Conservation (phyloP, 208 protist genomes). For the Plasmodiophora brassicae region DNA sequence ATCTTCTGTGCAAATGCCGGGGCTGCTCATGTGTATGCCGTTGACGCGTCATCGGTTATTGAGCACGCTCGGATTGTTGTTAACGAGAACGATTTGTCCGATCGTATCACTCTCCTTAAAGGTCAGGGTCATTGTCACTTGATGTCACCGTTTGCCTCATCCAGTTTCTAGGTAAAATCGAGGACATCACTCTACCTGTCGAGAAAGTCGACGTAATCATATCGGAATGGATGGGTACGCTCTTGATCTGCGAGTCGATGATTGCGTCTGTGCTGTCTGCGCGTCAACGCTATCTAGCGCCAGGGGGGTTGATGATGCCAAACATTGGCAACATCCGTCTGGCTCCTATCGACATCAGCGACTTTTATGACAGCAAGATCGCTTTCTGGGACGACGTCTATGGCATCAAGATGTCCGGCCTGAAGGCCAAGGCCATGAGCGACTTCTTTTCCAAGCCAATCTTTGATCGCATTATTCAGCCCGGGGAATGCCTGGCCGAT, state of each 20-base stretch:
- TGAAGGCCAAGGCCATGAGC: slow-evolving; percentile 31
- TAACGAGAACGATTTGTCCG: slow-evolving; percentile 68
- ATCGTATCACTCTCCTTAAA: slow-evolving; percentile 55
- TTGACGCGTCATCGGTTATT: slow-evolving; percentile 49
- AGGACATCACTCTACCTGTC: slow-evolving; percentile 49
- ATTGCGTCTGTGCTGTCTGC: slow-evolving; percentile 55
- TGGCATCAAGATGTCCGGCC: slow-evolving; percentile 50
- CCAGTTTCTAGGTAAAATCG: slow-evolving; percentile 12
- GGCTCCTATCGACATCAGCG: slow-evolving; percentile 47
- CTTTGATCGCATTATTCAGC: slow-evolving; percentile 57
- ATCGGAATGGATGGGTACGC: slow-evolving; percentile 66
- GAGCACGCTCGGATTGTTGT: slow-evolving; percentile 54
- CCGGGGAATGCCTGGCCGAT: slow-evolving; percentile 51
- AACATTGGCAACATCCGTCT: slow-evolving; percentile 31
- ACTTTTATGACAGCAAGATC: slow-evolving; percentile 38
- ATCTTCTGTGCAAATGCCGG: slow-evolving; percentile 89
- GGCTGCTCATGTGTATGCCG: slow-evolving; percentile 83
- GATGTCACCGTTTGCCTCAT: background rate
- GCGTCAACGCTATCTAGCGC: slow-evolving; percentile 46
- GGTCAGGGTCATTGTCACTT: background rate
- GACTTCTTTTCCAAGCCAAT: slow-evolving; percentile 75
- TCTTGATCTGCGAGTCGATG: slow-evolving; percentile 63
- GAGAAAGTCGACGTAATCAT: slow-evolving; percentile 60
- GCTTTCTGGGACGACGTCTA: slow-evolving; percentile 53
- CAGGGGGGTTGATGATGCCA: slow-evolving; percentile 54